Conservation (phyloP, 1,139 yeast species). For the Yamadazyma mexicana region DNA sequence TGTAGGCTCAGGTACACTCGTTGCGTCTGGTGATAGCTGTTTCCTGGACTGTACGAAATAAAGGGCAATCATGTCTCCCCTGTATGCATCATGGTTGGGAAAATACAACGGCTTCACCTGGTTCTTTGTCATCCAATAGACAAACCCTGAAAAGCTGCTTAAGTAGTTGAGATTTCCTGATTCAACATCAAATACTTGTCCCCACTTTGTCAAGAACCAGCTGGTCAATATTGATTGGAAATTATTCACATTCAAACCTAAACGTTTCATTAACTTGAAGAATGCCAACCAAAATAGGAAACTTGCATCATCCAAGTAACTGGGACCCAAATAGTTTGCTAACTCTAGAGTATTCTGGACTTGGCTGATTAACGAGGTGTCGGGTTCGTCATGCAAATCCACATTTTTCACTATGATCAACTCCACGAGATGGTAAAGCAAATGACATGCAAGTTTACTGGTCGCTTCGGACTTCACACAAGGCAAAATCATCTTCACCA, state of each 20-base stretch:
- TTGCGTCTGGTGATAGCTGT: neutral
- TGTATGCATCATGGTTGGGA: conserved; percentile 5
- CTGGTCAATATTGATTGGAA: conserved; percentile 29
- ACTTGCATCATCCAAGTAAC: conserved; percentile 41
- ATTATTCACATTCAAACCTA: conserved; percentile 9
- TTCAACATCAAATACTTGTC: conserved; percentile 7
- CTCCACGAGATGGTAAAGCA: conserved; percentile 9
- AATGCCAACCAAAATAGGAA: conserved; percentile 55
- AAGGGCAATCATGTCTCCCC: conserved; percentile 2
- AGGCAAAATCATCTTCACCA: conserved; percentile 12
- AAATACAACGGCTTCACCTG: neutral
- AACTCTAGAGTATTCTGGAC: conserved; percentile 51
- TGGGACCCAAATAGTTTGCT: conserved; percentile 63
- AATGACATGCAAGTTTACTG: conserved; percentile 8
- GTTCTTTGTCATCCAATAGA: conserved; percentile 43
- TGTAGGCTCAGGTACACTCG: no score
- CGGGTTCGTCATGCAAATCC: conserved; percentile 3
- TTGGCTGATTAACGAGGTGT: conserved; percentile 32
- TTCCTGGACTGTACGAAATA: neutral
- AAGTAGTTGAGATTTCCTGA: conserved; percentile 17
- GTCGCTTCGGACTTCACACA: conserved; percentile 9
- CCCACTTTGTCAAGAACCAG: conserved; percentile 42
- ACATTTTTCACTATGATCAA: conserved; percentile 3
- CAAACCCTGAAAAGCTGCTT: conserved; percentile 20
- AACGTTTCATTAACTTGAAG: conserved; percentile 28